Percentiles rank a stretch among this genome's conserved stretches.
Evolutionary conservation across 2,329 filamentous ascomycete genomes (phyloP).

Genomic region (Trichoderma sp.): DNA sequence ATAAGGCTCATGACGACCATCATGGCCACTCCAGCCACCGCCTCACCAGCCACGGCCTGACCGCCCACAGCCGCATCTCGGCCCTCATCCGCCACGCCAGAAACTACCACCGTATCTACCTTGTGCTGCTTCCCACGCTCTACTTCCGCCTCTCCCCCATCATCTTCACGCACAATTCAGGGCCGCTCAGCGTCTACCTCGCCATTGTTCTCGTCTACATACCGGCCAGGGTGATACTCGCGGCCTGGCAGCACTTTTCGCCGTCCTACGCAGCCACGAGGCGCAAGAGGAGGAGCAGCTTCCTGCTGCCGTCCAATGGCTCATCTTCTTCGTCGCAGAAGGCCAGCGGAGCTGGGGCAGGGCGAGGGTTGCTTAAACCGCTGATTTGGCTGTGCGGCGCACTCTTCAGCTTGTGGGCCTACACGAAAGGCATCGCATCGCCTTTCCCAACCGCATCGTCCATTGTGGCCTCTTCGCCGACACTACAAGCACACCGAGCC

Average conservation of each 20-base stretch:
- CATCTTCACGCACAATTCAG: constrained; percentile 20
- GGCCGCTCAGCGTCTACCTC: constrained; percentile 18
- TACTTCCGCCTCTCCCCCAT: constrained; percentile 21
- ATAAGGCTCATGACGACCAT: not conserved
- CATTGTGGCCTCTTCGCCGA: constrained; percentile 15
- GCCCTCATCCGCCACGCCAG: constrained; percentile 6
- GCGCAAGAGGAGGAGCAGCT: constrained; percentile 16
- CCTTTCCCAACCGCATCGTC: constrained; percentile 18
- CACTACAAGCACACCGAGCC: constrained; percentile 12
- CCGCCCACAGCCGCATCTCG: not conserved
- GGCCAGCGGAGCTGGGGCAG: not conserved
- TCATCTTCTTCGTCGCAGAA: not conserved
- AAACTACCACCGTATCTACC: constrained; percentile 7
- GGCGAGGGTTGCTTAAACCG: not conserved
- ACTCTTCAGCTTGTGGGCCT: constrained; percentile 18
- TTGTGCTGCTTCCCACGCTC: constrained; percentile 6
- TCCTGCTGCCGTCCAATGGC: not conserved
- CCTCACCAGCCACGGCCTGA: not conserved
- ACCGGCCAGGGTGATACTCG: constrained; percentile 8
- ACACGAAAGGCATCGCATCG: constrained; percentile 17
- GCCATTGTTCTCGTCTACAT: constrained; percentile 19
- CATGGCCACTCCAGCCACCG: constrained; percentile 1
- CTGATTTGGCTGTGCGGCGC: constrained; percentile 16
- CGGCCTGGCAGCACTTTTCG: constrained; percentile 12
- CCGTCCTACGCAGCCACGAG: not conserved